Conservation (phyloP, 1,139 yeast species). For the Zygoascus hellenicus region DNA sequence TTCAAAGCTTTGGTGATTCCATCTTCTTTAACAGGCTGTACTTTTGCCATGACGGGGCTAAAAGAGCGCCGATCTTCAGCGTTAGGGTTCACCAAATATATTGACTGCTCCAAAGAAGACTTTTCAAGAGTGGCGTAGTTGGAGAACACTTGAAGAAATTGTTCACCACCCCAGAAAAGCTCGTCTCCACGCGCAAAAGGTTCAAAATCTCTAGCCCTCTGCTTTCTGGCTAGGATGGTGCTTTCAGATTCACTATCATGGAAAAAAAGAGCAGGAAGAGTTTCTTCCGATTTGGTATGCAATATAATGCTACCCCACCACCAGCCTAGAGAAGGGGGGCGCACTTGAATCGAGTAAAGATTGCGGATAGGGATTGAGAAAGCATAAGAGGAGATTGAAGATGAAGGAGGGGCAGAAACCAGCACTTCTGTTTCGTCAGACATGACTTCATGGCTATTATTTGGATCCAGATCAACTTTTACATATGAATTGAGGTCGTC, state of each 20-base stretch:
- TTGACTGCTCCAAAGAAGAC: slow-evolving; percentile 65
- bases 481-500: slow-evolving; percentile 49
- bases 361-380: slow-evolving; percentile 56
- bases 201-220: slow-evolving; percentile 60
- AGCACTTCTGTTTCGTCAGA: slow-evolving; percentile 27
- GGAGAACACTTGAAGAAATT: slow-evolving; percentile 54
- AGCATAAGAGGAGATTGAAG: slow-evolving; percentile 56
- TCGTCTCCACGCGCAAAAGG: slow-evolving; percentile 61
- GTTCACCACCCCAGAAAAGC: slow-evolving; percentile 88
- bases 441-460: slow-evolving; percentile 13
- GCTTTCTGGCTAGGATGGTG: slow-evolving; percentile 54
- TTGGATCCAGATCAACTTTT: slow-evolving; percentile 46
- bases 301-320: slow-evolving; percentile 86
- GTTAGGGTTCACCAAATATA: slow-evolving; percentile 74
- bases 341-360: slow-evolving; percentile 71
- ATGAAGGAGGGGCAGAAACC: slow-evolving; percentile 48
- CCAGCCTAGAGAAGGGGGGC: slow-evolving; percentile 80
- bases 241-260: slow-evolving; percentile 86
- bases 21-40: slow-evolving; percentile 25
- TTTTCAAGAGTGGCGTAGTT: slow-evolving; percentile 56
- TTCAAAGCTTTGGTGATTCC: slow-evolving; percentile 39
- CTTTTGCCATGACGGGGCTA: slow-evolving; percentile 47
- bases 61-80: slow-evolving; percentile 72
- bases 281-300: slow-evolving; percentile 60
- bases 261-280: slow-evolving; percentile 79